Conservation (phyloP, 2,329 filamentous ascomycete species). For the Trichothecium sympodiale region DNA sequence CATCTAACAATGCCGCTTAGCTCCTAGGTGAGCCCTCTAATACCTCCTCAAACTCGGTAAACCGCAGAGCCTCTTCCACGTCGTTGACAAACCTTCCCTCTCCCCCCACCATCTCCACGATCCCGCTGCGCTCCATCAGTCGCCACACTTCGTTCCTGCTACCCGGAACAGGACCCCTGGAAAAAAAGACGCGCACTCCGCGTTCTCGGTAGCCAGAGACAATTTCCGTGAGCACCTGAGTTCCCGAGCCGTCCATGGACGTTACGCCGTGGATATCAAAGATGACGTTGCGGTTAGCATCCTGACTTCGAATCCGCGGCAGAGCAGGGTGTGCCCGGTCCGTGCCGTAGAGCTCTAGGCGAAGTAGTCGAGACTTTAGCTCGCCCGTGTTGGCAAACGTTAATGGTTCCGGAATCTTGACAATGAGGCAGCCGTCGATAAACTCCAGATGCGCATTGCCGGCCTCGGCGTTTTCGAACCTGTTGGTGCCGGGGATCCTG, state of each 20-base stretch:
- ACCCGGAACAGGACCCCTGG: conserved; percentile 37
- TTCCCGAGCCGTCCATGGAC: conserved; percentile 82
- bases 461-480: conserved; percentile 76
- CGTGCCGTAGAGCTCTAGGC: conserved; percentile 87
- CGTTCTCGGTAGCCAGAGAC: conserved; percentile 68
- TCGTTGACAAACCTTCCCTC: conserved; percentile 66
- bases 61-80: conserved; percentile 72
- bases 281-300: conserved; percentile 83
- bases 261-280: conserved; percentile 99
- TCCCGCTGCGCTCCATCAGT: conserved; percentile 68
- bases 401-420: conserved; percentile 93
- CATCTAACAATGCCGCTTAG: too few species aligned
- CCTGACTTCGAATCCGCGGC: conserved; percentile 63
- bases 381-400: conserved; percentile 97
- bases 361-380: conserved; percentile 68
- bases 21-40: too few species aligned
- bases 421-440: conserved; percentile 83
- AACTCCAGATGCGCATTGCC: conserved; percentile 70
- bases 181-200: conserved; percentile 69
- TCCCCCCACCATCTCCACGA: conserved; percentile 74
- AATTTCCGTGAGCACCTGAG: conserved; percentile 85
- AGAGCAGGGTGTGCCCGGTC: conserved; percentile 75
- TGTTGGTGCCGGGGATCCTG: conserved; percentile 70
- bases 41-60: conserved; percentile 63
- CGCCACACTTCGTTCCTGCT: conserved; percentile 47